Evolutionary conservation across 148 eudicot species (phyloP).

Genomic region (Fagopyrum esculentum): DNA sequence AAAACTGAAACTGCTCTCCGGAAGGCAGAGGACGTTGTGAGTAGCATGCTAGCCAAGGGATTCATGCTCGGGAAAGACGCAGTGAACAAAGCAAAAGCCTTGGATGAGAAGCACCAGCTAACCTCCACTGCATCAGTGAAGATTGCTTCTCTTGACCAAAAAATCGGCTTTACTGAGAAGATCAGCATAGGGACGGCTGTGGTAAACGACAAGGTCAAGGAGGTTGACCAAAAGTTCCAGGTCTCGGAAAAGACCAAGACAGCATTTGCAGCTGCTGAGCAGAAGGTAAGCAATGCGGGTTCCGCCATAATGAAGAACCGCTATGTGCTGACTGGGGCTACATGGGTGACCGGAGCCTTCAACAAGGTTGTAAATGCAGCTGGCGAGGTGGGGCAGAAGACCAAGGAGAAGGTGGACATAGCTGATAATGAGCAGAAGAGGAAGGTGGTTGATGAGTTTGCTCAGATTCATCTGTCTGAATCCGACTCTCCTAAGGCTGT

Average conservation of each 20-base stretch:
- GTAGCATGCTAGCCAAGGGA: slow-evolving; percentile 91
- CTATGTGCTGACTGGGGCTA: slow-evolving; percentile 66
- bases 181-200: slow-evolving; percentile 69
- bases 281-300: slow-evolving; percentile 74
- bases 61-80: slow-evolving; percentile 93
- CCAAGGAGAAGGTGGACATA: slow-evolving; percentile 57
- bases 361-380: slow-evolving; percentile 80
- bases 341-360: slow-evolving; percentile 87
- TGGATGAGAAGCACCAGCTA: slow-evolving; percentile 81
- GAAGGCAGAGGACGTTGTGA: slow-evolving; percentile 94
- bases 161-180: slow-evolving; percentile 83
- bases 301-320: slow-evolving; percentile 94
- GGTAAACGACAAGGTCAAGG: slow-evolving; percentile 80
- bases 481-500: slow-evolving; percentile 49
- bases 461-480: slow-evolving; percentile 71
- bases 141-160: slow-evolving; percentile 76
- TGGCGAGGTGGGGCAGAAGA: slow-evolving; percentile 82
- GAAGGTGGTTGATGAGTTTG: slow-evolving; percentile 69
- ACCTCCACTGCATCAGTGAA: slow-evolving; percentile 79
- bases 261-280: slow-evolving; percentile 69
- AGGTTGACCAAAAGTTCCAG: slow-evolving; percentile 79
- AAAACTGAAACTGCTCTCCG: slow-evolving; percentile 56
- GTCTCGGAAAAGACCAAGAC: slow-evolving; percentile 89
- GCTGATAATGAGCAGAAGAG: slow-evolving; percentile 74
- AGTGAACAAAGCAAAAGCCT: slow-evolving; percentile 71